Evolutionary conservation across 345 rosid genomes (phyloP), one percentile per base, ranked within the genome.

Genomic region (Eucalyptus sp.): DNA sequence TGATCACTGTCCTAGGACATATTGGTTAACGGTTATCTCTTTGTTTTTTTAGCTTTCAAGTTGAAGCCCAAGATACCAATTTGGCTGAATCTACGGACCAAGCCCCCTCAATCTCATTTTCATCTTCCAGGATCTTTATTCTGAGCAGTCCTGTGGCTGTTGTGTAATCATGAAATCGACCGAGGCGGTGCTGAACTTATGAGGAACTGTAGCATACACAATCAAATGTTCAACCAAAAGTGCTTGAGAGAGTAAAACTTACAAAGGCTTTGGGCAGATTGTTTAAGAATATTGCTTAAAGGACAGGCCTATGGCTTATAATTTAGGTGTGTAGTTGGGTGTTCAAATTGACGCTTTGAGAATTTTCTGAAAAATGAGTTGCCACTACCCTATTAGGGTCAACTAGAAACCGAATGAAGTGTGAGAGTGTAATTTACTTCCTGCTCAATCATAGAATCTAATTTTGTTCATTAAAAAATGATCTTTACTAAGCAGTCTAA

Each of bases 371-470:
- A 52, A 52, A 52, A 52, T 1, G 56, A 52, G 1, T 0, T 18
- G 56, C 9, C 56, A 52, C 56, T 52, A 52, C 1, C 2, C 4
- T 52, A 3, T 18, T 18, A 52, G 10, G 56, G 56, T 52, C 1
- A 50, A 50, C 3, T 50, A 50, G 7, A 50, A 50, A 16, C 6
- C 20, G 0, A 50, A 50, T 16, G 7, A 50, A 50, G 20, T 50
- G 18, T 15, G 3, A 3, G 54, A 15, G 54, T 1, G 2, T 1
- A 50, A 3, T 50, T 50, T 3, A 50, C 20, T 50, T 50, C 20
- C 20, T 1, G 6, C 0, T 1, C 54, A 16, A 1, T 1, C 18
- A 50, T 50, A 50, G 1, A 50, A 15, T 50, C 3, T 1, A 50
- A 5, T 50, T 50, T 50, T 50, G 52, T 6, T 51, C 1, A 51